phyloP scores from a whole-genome alignment of 2,329 filamentous ascomycete genomes.

The Dactylellina drechsleri region DNA sequence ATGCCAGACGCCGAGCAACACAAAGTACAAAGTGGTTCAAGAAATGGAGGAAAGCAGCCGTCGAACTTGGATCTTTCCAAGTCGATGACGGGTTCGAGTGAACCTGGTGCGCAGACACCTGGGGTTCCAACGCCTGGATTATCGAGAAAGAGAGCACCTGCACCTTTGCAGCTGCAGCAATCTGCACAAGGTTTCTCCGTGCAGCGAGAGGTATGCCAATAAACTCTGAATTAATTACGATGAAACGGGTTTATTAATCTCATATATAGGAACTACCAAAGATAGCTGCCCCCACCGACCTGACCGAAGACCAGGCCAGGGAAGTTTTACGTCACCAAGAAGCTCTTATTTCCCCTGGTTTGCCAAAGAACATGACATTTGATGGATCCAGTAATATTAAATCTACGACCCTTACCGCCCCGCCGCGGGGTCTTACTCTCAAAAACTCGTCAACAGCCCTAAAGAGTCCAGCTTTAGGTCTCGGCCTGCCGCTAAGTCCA shows the following conservation, averaged over 20 bases:
- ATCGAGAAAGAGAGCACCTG: conserved; percentile 55
- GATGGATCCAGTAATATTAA: conserved; percentile 48
- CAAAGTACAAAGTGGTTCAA: conserved; percentile 23
- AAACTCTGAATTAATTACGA: neutral
- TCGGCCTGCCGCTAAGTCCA: conserved; percentile 54
- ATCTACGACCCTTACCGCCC: conserved; percentile 46
- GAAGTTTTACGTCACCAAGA: conserved; percentile 51
- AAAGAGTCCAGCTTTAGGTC: conserved; percentile 49
- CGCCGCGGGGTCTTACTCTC: conserved; percentile 40
- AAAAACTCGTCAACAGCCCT: conserved; percentile 40
- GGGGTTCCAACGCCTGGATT: conserved; percentile 58
- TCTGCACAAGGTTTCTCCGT: conserved; percentile 47
- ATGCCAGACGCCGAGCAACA: conserved; percentile 54
- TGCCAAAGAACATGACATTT: conserved; percentile 50
- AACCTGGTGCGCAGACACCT: conserved; percentile 41
- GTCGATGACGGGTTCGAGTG: conserved; percentile 15
- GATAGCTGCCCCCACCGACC: conserved; percentile 33
- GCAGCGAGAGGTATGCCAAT: conserved; percentile 26
- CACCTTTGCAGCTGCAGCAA: conserved; percentile 54
- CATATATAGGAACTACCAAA: conserved; percentile 26
- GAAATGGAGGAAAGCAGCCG: conserved; percentile 24
- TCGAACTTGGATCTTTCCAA: conserved; percentile 47
- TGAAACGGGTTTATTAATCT: neutral
- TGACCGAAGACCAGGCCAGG: conserved; percentile 48
- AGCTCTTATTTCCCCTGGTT: conserved; percentile 44